These are phyloP conservation scores for Syzygium malaccense DNA, from an alignment of 441 rosid species.

Conservation along the genomic window DNA sequence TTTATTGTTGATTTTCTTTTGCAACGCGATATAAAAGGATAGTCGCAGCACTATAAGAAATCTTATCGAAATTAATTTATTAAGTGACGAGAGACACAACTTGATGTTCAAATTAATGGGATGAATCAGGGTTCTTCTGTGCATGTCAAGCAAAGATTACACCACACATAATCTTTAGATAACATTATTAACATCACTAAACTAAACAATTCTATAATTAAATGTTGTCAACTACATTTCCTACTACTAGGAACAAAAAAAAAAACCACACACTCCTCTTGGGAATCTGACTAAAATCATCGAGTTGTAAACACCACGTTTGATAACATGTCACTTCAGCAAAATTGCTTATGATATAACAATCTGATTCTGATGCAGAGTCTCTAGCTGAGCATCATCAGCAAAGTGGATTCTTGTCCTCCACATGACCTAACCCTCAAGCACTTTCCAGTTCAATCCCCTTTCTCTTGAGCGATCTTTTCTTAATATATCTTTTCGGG, in stretches of 20 bases:
- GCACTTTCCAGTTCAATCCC: background rate
- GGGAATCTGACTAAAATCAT: background rate
- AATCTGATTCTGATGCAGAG: background rate
- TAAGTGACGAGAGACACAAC: background rate
- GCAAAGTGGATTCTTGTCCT: background rate
- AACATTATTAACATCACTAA: background rate
- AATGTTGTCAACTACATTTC: background rate
- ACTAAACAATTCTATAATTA: background rate
- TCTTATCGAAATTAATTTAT: background rate
- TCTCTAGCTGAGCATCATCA: background rate
- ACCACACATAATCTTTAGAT: background rate
- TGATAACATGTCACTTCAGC: background rate
- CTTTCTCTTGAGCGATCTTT: background rate
- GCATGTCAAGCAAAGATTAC: background rate
- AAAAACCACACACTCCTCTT: background rate
- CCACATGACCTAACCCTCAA: background rate
- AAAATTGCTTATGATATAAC: background rate
- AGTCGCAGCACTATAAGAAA: background rate
- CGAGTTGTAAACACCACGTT: background rate
- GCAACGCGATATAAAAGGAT: background rate
- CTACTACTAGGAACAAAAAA: background rate
- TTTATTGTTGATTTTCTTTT: background rate
- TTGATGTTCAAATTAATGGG: background rate
- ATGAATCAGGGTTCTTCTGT: background rate
- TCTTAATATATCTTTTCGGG: background rate